Base-by-base conservation (phyloP, 768 basidiomycete genomes). In the Pleurotus platypus region DNA sequence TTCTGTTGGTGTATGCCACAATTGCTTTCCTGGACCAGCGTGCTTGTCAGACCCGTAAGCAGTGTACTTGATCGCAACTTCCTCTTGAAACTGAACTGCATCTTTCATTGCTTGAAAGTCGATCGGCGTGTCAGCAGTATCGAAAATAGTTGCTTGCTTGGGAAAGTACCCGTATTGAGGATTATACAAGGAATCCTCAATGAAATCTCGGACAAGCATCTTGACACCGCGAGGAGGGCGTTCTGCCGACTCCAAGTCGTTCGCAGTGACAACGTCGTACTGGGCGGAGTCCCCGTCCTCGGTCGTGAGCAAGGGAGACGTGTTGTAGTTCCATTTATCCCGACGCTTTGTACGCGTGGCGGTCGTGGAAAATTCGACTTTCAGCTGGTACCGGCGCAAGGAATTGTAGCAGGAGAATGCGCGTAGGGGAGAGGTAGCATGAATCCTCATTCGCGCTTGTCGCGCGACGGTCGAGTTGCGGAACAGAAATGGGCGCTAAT, bases 1-100 rank as follows among this genome's bases (percentile, higher is more conserved):
- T 67, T 98, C 97, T 0, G 94, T 96, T 0, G 97, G 97, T 1
- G 97, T 99, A 71, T 99, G 97, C 97, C 97, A 99, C 55, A 99
- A 75, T 73, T 99, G 96, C 65, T 84, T 81, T 5, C 94, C 92
- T 18, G 87, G 86, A 8, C 89, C 89, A 38, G 84, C 77, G 57
- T 72, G 72, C 60, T 73, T 78, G 63, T 85, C 81, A 27, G 75
- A 72, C 13, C 88, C 88, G 65, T 92, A 90, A 18, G 79, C 76
- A 47, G 81, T 79, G 67, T 98, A 98, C 61, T 85, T 80, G 62
- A 74, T 72, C 5, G 88, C 87, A n/a, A 98, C 83, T 60, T 84
- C 83, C 55, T 86, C 84, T 67, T 95, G 87, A 62, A 98, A 98
- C 58, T 92, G 84, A 0, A 78, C 75, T 13, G 82, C 78, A 65